Base-by-base conservation (phyloP, 2,329 filamentous ascomycete species). In the Claviceps sorghi region DNA sequence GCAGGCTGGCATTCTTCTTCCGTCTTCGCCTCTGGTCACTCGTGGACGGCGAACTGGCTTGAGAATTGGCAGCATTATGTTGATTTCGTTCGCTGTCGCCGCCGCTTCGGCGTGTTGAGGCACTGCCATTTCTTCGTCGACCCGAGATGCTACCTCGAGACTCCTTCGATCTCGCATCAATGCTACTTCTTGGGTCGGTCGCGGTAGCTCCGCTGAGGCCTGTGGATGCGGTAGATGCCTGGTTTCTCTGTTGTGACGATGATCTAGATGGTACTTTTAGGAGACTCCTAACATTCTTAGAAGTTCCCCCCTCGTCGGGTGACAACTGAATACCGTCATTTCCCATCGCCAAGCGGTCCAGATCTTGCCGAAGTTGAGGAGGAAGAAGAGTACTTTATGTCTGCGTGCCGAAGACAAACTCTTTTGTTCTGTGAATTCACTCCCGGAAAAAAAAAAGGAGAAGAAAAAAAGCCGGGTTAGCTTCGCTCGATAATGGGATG, bases 81-180 rank as follows among this genome's bases (percentile, higher is more conserved):
- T 70, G 73, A 45, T 70, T 72, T 51, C 73, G 73, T 57, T 75
- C 74, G 58, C 73, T 77, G 62, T 72, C 75, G 60, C 71, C 71
- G 61, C 73, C 74, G 56, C 77, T 78, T 62, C 76, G 73, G 68
- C 80, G 81, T 69, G 81, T 86, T 59, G 79, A 80, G 56, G 79
- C 75, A 68, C 82, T 87, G 60, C 80, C 79, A 69, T 84, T 84
- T 61, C 80, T 74, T 61, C 78, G 76, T 58, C 77, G 73, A 56
- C 76, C 80, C 52, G 80, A 68, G 60, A 83, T 79, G 67, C 82
- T 86, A 58, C 74, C 71, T 68, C 76, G 81, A 55, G 79, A 83
- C 59, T 79, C 80, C 66, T 80, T 84, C 48, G 83, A 86, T 58
- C 76, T 74, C 54, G 76, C 76, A 58, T 78, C 76, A 59, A 82